Evolutionary conservation across 805 yeast species (phyloP).

Genomic region (Metschnikowia peoriensis): DNA sequence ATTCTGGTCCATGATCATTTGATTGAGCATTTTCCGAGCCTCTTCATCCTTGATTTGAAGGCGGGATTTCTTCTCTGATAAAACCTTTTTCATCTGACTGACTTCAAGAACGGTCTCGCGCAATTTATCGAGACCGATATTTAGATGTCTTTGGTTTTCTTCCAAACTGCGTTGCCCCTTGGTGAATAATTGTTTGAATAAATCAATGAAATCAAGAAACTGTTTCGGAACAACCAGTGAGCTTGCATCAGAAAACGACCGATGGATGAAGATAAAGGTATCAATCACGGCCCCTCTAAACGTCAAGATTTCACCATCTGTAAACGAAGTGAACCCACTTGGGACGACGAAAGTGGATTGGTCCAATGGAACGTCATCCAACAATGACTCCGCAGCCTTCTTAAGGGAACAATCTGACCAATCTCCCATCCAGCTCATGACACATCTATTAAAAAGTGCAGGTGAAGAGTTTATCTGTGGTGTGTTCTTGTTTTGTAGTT

Average conservation of each 20-base stretch:
- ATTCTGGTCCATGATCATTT: conserved; percentile 80
- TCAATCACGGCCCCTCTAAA: conserved; percentile 49
- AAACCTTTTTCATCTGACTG: conserved; percentile 50
- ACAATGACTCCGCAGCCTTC: conserved; percentile 47
- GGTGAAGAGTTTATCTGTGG: conserved; percentile 71
- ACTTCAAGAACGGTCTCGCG: conserved; percentile 77
- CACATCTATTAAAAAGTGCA: conserved; percentile 87
- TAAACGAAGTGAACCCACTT: conserved; percentile 12
- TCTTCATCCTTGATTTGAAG: conserved; percentile 59
- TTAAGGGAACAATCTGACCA: conserved; percentile 58
- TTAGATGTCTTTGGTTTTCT: conserved; percentile 67
- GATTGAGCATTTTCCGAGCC: conserved; percentile 68
- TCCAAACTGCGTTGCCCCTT: conserved; percentile 50
- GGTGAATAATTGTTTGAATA: conserved; percentile 43
- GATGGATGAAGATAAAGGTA: conserved; percentile 48
- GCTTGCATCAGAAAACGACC: conserved; percentile 16
- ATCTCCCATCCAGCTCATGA: conserved; percentile 82
- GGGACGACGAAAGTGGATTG: conserved; percentile 41
- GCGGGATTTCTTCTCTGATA: conserved; percentile 51
- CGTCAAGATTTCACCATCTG: conserved; percentile 16
- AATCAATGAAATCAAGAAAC: conserved; percentile 49
- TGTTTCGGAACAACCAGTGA: conserved; percentile 48
- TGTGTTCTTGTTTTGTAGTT: conserved; percentile 26
- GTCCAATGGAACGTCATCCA: conserved; percentile 53
- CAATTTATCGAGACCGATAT: conserved; percentile 69